Percentiles rank a stretch among this genome's conserved stretches.
These are phyloP conservation scores for Triticum aestivum DNA, from an alignment of 176 grass and related monocot species.

Conservation along the genomic window DNA sequence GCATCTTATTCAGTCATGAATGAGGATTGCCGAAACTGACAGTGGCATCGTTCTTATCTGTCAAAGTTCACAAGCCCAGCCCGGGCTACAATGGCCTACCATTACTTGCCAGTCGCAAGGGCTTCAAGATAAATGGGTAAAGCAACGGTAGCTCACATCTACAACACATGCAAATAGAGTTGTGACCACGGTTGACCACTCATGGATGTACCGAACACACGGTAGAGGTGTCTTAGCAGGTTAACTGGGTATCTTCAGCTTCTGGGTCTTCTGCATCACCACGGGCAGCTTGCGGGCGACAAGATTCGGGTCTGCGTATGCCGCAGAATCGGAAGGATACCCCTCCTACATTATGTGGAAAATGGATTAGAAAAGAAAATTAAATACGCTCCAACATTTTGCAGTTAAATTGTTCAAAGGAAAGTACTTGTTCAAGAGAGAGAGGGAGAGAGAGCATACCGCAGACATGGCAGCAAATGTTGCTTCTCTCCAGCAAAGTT, in stretches of 20 bases:
- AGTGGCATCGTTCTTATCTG: neutral
- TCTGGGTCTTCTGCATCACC: constrained; percentile 65
- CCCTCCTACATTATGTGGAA: constrained; percentile 61
- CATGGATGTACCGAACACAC: constrained; percentile 12
- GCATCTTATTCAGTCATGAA: neutral
- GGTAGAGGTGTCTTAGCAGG: neutral
- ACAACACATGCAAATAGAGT: constrained; percentile 21
- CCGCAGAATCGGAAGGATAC: constrained; percentile 50
- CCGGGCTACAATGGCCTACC: neutral
- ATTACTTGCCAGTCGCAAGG: neutral
- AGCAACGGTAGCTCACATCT: neutral
- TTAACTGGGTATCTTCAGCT: constrained; percentile 60
- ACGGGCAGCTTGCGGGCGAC: constrained; percentile 66
- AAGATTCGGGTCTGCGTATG: constrained; percentile 73
- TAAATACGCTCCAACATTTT: neutral
- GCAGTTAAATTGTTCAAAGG: neutral
- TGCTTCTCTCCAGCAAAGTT: constrained; percentile 88
- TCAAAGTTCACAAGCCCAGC: neutral
- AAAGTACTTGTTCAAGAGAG: neutral
- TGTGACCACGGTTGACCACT: neutral
- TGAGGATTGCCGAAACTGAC: no score
- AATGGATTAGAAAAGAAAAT: neutral
- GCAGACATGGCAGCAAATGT: constrained; percentile 64
- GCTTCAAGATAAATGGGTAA: neutral
- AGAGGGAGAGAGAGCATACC: constrained; percentile 38